These are phyloP conservation scores for Herpotrichia juniperi DNA, from an alignment of 2,329 filamentous ascomycete genomes.

Conservation along the genomic window DNA sequence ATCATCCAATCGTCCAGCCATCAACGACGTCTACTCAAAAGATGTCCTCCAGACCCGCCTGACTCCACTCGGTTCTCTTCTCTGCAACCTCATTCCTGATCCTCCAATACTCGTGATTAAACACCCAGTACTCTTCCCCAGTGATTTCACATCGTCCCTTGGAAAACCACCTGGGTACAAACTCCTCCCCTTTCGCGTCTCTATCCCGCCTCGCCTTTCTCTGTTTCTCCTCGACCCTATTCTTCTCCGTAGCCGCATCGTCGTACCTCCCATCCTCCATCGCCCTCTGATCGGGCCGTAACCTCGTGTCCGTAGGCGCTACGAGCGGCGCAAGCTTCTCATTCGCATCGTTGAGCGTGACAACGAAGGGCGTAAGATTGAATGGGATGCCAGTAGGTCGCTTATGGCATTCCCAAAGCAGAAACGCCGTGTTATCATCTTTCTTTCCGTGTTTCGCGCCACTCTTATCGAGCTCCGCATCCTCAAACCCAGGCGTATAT, in stretches of 20 bases:
- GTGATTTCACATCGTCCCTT: conserved; percentile 77
- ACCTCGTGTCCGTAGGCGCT: conserved; percentile 90
- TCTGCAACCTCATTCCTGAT: conserved; percentile 69
- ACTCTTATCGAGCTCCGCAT: conserved; percentile 61
- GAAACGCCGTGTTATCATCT: conserved; percentile 77
- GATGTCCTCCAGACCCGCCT: conserved; percentile 72
- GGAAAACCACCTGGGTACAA: conserved; percentile 82
- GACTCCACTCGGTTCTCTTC: conserved; percentile 68
- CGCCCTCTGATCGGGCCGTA: conserved; percentile 90
- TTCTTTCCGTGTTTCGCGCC: conserved; percentile 49
- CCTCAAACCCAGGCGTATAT: conserved; percentile 88
- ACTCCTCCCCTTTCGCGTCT: conserved; percentile 81
- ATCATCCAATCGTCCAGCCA: background rate
- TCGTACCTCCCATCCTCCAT: conserved; percentile 99
- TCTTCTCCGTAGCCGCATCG: conserved; percentile 90
- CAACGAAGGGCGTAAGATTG: conserved; percentile 94
- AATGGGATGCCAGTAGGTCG: conserved; percentile 88
- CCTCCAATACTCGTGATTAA: conserved; percentile 88
- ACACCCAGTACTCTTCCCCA: conserved; percentile 89
- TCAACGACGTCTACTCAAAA: conserved; percentile 53
- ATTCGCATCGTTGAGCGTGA: conserved; percentile 91
- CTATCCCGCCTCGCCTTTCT: conserved; percentile 73
- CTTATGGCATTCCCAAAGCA: conserved; percentile 89
- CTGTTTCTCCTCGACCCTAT: conserved; percentile 90
- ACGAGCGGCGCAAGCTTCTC: conserved; percentile 79